Conservation (phyloP, 1,284 basidiomycete species). For the Melanopsichium pennsylvanicum region DNA sequence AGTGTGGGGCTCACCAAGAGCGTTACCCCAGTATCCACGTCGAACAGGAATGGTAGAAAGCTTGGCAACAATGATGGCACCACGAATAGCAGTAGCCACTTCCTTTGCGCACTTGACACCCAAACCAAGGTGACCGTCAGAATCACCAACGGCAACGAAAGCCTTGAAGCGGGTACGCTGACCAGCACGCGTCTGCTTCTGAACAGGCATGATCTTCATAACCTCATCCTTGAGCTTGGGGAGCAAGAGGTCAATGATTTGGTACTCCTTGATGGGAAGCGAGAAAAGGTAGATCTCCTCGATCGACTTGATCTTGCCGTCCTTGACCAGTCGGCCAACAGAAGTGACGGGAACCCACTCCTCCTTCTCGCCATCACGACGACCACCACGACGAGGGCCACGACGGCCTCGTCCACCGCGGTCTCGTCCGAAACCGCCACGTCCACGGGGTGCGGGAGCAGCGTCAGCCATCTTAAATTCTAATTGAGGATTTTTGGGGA, state of each 20-base stretch:
- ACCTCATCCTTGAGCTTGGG: slow-evolving; percentile 77
- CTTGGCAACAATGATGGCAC: slow-evolving; percentile 96
- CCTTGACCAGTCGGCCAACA: slow-evolving; percentile 98
- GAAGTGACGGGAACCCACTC: slow-evolving; percentile 93
- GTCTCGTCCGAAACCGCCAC: slow-evolving; percentile 69
- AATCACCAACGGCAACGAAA: slow-evolving; percentile 97
- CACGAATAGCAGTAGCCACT: slow-evolving; percentile 98
- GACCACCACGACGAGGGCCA: slow-evolving; percentile 90
- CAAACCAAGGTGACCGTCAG: slow-evolving; percentile 94
- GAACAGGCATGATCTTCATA: slow-evolving; percentile 99
- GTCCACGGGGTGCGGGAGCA: slow-evolving; percentile 69
- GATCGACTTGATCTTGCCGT: slow-evolving; percentile 99
- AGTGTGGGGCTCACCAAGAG: slow-evolving; percentile 90
- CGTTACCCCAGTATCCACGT: slow-evolving; percentile 94
- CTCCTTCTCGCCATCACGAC: slow-evolving; percentile 98
- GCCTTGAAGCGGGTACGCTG: slow-evolving; percentile 99
- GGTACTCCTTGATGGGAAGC: slow-evolving; percentile 73
- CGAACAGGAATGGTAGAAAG: slow-evolving; percentile 94
- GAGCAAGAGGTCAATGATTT: slow-evolving; percentile 65
- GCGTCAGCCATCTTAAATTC: slow-evolving; percentile 65
- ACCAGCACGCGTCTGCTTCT: slow-evolving; percentile 99
- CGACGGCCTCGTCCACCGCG: slow-evolving; percentile 81
- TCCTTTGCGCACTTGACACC: slow-evolving; percentile 99
- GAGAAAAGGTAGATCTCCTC: slow-evolving; percentile 99
- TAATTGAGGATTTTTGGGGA: slow-evolving; percentile 2